Percentiles rank a stretch among this genome's conserved stretches.
These are phyloP conservation scores for Calycina herbarum DNA, from an alignment of 2,329 filamentous ascomycete genomes.

Conservation along the genomic window DNA sequence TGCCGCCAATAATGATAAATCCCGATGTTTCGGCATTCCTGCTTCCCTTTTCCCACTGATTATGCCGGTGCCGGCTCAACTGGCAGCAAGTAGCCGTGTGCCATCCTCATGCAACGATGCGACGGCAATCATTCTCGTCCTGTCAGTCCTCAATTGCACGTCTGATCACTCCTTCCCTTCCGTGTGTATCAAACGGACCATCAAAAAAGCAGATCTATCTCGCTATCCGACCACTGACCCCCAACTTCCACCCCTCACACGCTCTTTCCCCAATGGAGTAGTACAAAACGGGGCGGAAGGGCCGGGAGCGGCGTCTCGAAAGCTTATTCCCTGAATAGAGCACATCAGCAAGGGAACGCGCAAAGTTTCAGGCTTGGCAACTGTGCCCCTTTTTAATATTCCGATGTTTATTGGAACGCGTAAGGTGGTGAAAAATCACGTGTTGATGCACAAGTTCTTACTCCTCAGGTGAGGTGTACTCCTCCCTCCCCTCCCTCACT, in stretches of 20 bases:
- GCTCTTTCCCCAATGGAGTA: not conserved
- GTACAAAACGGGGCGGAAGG: too few species aligned
- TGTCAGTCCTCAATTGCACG: too few species aligned
- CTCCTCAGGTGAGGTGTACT: too few species aligned
- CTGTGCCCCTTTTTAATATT: not conserved
- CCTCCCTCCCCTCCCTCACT: too few species aligned
- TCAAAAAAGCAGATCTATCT: not conserved
- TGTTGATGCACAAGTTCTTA: not conserved
- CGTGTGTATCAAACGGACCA: not conserved
- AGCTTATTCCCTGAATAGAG: not conserved
- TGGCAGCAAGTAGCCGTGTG: not conserved
- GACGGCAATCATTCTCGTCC: not conserved
- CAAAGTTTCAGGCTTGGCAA: not conserved
- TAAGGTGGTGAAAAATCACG: too few species aligned
- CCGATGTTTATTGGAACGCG: too few species aligned
- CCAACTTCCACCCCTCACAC: not conserved
- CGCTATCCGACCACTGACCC: not conserved
- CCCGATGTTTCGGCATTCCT: constrained; percentile 1
- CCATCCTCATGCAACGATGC: not conserved
- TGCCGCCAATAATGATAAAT: not conserved
- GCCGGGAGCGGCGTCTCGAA: not conserved
- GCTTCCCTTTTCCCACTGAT: not conserved
- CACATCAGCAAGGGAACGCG: not conserved
- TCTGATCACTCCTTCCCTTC: too few species aligned
- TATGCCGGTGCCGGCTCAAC: not conserved